Evolutionary conservation across 257 asterid genomes (phyloP), one percentile per base, ranked within the genome.

Genomic region (Scutellaria minor): DNA sequence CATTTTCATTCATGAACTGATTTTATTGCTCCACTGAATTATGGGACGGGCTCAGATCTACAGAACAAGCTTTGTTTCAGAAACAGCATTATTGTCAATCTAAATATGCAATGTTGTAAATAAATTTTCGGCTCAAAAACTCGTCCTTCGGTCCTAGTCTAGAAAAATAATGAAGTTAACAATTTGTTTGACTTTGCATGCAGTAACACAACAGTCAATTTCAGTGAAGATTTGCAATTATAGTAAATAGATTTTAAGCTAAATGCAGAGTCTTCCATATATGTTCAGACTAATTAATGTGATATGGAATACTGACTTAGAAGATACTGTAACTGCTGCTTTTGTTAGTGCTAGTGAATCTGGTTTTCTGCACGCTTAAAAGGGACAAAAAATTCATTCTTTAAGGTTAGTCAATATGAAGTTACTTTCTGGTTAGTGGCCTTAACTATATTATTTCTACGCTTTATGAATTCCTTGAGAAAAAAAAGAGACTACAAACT

Each of bases 401-500:
- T 42, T 22, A 6, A 31, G 13, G 63, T 44, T 35, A 31, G 50
- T 68, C 41, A 57, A 9, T 61, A 15, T 42, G 57, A 22, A 51
- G 1, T 66, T 54, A 39, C 35, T 67, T 61, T 62, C 39, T 66
- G 63, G 63, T 40, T 72, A 68, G 64, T 69, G 70, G 52, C 82
- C 85, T 87, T 85, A 83, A 87, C 85, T 56, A 27, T 45, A 65
- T 58, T 53, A 60, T 42, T 57, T 65, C 42, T 66, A 87, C 92
- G 55, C 61, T 77, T 31, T 61, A 35, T 35, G 85, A 82, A 57
- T 77, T 77, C 77, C 65, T 65, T 72, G 87, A 88, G 72, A 82
- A 48, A 81, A 87, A 68, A 83, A 74, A 68, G 78, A 81, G 6
- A 66, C 84, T 92, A 15, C 83, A 83, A 76, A 73, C 60, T 73